Base-by-base conservation (phyloP, 2,329 filamentous ascomycete genomes). In the Cladosporium velox region DNA sequence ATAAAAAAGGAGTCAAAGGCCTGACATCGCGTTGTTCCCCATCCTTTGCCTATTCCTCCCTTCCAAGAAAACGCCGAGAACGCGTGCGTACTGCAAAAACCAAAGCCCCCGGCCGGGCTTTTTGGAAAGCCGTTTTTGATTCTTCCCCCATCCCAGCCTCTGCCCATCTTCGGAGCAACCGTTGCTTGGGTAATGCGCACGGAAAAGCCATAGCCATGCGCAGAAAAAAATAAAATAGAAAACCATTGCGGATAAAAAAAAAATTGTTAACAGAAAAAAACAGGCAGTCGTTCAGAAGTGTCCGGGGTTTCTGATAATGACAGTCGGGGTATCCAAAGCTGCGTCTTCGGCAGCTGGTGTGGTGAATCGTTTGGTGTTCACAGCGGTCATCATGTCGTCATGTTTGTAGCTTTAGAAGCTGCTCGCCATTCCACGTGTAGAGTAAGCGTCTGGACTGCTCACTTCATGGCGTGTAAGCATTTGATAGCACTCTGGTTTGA, bases 301-400 rank as follows among this genome's bases (percentile, higher is more conserved):
- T 55, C 52, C 52, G 52, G 41, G 35, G n/a, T 47, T 55, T 55
- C 52, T 55, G 52, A 55, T 47, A 55, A 55, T 55, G 52, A 55
- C 52, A 55, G 52, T 55, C 15, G 52, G 49, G 52, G 52, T 55
- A 55, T 55, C 52, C 52, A 55, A 55, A 34, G 52, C 52, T 55
- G 28, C 32, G n/a, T 47, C 41, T 47, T 21, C 41, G n/a, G 41
- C 41, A 47, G 41, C 41, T 21, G n/a, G 3, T 47, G 41, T 47
- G n/a, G 41, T 47, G 41, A 47, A 21, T 47, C 41, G 3, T 47
- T 47, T 8, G 51, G 49, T 47, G 15, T 47, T 21, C 30, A 30
- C 24, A 52, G 51, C 59, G n/a, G 35, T 64, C 61, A 35, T 64
- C 26, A 62, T 47, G 24, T 64, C 61, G 61, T 64, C 51, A 47